Evolutionary conservation across 202 grass and related monocot genomes (phyloP).

Genomic region (Dendrocalamus latiflorus): DNA sequence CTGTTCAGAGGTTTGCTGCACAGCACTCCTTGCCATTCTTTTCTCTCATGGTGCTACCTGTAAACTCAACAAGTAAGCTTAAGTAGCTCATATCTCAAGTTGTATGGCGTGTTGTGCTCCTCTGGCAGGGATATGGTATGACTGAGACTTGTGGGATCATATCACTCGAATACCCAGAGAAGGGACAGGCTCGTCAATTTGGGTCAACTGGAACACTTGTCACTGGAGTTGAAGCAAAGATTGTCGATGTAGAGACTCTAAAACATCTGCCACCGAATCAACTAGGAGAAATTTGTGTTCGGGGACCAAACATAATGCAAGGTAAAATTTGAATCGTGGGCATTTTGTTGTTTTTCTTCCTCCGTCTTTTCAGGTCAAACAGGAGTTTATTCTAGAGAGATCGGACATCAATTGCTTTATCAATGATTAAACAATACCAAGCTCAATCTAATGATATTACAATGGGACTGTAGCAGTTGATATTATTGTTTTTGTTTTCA

Average conservation of each 20-base stretch:
- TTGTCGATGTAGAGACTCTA: slow-evolving; percentile 53
- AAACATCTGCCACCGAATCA: slow-evolving; percentile 66
- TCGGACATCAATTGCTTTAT: neutral
- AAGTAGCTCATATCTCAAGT: neutral
- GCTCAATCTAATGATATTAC: neutral
- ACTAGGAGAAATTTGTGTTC: slow-evolving; percentile 78
- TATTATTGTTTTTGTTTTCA: neutral
- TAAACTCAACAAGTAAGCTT: neutral
- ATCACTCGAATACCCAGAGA: slow-evolving; percentile 51
- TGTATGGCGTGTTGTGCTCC: neutral
- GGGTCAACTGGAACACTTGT: slow-evolving; percentile 73
- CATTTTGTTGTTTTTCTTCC: neutral
- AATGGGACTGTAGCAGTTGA: neutral
- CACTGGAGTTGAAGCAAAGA: slow-evolving; percentile 65
- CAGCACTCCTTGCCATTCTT: neutral
- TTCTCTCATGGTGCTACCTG: neutral
- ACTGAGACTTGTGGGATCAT: slow-evolving; percentile 84
- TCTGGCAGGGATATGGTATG: slow-evolving; percentile 88
- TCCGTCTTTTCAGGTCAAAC: neutral
- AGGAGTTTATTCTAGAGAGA: neutral
- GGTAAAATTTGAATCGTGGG: slow-evolving; percentile 33
- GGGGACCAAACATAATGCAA: slow-evolving; percentile 88
- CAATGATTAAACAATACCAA: neutral
- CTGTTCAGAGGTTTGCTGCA: neutral
- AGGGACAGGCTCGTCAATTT: slow-evolving; percentile 45